phyloP scores from a whole-genome alignment of 2,329 filamentous ascomycete genomes.

The Ophiostoma populinum region DNA sequence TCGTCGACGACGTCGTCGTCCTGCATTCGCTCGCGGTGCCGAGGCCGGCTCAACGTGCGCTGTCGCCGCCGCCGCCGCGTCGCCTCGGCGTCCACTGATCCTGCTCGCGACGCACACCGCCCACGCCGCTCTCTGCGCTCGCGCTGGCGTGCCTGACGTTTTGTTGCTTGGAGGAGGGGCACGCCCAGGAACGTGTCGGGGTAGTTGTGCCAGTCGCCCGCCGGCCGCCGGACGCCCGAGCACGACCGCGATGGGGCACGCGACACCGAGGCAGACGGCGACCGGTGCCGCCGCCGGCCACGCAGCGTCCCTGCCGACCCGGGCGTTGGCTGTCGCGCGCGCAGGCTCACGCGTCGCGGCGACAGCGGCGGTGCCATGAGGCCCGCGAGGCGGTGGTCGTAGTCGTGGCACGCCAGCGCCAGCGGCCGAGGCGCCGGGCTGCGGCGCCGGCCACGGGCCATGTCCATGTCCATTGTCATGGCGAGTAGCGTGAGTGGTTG shows the following conservation, averaged over 20 bases:
- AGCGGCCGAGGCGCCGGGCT: slow-evolving; percentile 3
- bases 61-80: slow-evolving; percentile 2
- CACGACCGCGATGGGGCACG: background rate
- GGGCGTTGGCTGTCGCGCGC: slow-evolving; percentile 14
- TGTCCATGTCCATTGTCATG: no score
- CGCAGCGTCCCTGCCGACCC: slow-evolving; percentile 23
- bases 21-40: background rate
- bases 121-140: background rate
- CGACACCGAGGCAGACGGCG: slow-evolving; percentile 11
- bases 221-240: no score
- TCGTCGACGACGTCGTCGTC: no score
- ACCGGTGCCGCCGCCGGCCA: slow-evolving; percentile 24
- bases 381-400: background rate
- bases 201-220: no score
- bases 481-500: slow-evolving; percentile 4
- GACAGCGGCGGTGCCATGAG: background rate
- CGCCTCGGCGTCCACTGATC: slow-evolving; percentile 1
- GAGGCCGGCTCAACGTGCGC: slow-evolving; percentile 6
- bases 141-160: background rate
- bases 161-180: no score
- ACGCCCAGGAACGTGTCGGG: no score
- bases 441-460: slow-evolving; percentile 7
- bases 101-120: slow-evolving; percentile 4
- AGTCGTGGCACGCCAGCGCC: background rate
- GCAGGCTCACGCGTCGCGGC: background rate